Percentiles rank a stretch among this genome's conserved stretches.
phyloP scores from a whole-genome alignment of 495 filamentous ascomycete species.

The Penicillium pancosmium region DNA sequence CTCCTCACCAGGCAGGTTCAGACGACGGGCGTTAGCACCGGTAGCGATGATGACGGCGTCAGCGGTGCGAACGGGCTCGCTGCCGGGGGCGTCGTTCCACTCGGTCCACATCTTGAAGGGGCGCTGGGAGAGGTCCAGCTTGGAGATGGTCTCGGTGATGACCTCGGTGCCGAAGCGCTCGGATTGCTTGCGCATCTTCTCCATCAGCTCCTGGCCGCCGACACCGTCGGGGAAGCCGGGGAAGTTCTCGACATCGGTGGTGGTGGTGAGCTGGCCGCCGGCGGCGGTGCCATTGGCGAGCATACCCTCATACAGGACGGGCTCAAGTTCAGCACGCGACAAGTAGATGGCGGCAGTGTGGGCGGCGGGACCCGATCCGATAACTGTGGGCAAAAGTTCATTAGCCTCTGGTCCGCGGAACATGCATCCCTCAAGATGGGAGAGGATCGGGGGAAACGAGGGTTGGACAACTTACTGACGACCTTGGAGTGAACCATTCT shows the following conservation, averaged over 20 bases:
- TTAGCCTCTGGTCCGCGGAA: slow-evolving; percentile 9
- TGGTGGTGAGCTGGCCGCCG: slow-evolving; percentile 95
- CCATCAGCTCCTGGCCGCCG: slow-evolving; percentile 86
- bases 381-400: slow-evolving; percentile 44
- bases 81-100: slow-evolving; percentile 70
- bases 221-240: slow-evolving; percentile 91
- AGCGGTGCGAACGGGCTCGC: slow-evolving; percentile 73
- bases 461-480: slow-evolving; percentile 58
- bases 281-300: slow-evolving; percentile 95
- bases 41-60: slow-evolving; percentile 94
- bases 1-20: slow-evolving; percentile 86
- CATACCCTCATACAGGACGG: slow-evolving; percentile 96
- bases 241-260: slow-evolving; percentile 97
- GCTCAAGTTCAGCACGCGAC: slow-evolving; percentile 83
- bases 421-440: not conserved
- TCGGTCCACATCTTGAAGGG: slow-evolving; percentile 94
- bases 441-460: not conserved
- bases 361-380: slow-evolving; percentile 94
- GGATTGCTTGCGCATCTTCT: slow-evolving; percentile 90
- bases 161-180: slow-evolving; percentile 90
- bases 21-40: slow-evolving; percentile 83
- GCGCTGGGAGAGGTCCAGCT: slow-evolving; percentile 79
- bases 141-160: slow-evolving; percentile 86
- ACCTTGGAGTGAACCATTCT: slow-evolving; percentile 81
- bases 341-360: slow-evolving; percentile 98